Conservation (phyloP, 2,329 filamentous ascomycete genomes). For the Trichoderma polysporum region DNA sequence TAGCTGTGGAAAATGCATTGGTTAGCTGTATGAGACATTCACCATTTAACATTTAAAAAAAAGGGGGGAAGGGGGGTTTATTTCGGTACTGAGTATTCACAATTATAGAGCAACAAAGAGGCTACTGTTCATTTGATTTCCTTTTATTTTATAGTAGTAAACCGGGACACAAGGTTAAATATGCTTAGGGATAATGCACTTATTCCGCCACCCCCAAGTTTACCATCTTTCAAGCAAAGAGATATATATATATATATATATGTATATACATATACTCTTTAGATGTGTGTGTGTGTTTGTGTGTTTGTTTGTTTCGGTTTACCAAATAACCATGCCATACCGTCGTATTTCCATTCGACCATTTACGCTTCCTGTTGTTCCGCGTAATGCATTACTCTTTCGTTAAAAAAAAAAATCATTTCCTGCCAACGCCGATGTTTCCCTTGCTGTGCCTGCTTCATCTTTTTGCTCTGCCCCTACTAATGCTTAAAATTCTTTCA, state of each 20-base stretch:
- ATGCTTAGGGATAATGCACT: not conserved
- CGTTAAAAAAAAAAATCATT: not conserved
- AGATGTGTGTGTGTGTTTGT: not conserved
- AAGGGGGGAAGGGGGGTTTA: no score
- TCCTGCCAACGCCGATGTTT: conserved; percentile 1
- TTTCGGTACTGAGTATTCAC: no score
- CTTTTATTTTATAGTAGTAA: not conserved
- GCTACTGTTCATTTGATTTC: not conserved
- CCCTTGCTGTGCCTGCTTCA: conserved; percentile 7
- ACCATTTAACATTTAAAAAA: no score
- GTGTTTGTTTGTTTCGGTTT: not conserved
- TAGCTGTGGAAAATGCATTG: no score
- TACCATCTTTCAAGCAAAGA: not conserved
- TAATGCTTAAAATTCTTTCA: not conserved
- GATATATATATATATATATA: not conserved
- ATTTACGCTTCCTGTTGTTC: conserved; percentile 18
- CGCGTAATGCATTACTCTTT: conserved; percentile 8
- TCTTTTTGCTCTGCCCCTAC: conserved; percentile 9
- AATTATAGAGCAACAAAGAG: no score
- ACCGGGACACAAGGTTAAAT: not conserved
- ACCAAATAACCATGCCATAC: conserved; percentile 1
- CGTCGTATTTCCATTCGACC: conserved; percentile 13
- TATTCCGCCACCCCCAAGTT: not conserved
- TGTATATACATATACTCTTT: not conserved
- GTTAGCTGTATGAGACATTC: no score